Evolutionary conservation across 163 green algal species (phyloP).

Genomic region (Chlamydomonas reinhardtii): DNA sequence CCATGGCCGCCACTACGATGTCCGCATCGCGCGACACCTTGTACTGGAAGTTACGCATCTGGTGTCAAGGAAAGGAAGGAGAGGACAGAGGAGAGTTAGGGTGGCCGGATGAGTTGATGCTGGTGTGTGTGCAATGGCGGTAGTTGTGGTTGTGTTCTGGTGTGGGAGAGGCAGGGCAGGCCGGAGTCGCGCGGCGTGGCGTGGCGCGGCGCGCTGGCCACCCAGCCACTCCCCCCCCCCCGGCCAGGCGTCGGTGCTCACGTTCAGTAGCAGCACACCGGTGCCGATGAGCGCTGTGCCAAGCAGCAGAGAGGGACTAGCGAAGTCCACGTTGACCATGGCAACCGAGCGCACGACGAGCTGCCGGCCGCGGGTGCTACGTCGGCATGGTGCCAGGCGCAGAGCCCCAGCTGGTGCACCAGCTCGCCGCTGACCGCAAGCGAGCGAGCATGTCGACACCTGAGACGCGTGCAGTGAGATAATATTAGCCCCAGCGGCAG

Average conservation of each 20-base stretch:
- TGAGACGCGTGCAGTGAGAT: background rate
- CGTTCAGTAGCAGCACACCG: constrained; percentile 72
- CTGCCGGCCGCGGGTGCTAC: background rate
- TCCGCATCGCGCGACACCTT: constrained; percentile 79
- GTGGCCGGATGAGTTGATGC: too few species aligned
- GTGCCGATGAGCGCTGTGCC: constrained; percentile 70
- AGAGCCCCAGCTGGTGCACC: too few species aligned
- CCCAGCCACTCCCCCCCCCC: too few species aligned
- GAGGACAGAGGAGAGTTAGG: too few species aligned
- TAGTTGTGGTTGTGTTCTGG: too few species aligned
- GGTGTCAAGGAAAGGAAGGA: background rate
- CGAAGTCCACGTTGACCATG: constrained; percentile 81
- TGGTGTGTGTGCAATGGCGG: too few species aligned
- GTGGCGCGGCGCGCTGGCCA: too few species aligned
- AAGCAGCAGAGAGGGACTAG: constrained; percentile 69
- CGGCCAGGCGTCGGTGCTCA: constrained; percentile 24
- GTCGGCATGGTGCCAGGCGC: too few species aligned
- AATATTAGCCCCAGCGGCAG: background rate
- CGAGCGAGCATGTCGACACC: background rate
- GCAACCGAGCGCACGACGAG: constrained; percentile 48
- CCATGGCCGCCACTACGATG: constrained; percentile 84
- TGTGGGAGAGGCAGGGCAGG: too few species aligned
- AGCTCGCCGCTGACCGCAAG: too few species aligned
- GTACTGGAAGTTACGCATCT: constrained; percentile 72
- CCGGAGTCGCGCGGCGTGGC: too few species aligned